A percentile compares a stretch with the other conserved stretches of the same genome.
Conservation (phyloP, 148 eudicot species). For the Hydrangea macrophylla region DNA sequence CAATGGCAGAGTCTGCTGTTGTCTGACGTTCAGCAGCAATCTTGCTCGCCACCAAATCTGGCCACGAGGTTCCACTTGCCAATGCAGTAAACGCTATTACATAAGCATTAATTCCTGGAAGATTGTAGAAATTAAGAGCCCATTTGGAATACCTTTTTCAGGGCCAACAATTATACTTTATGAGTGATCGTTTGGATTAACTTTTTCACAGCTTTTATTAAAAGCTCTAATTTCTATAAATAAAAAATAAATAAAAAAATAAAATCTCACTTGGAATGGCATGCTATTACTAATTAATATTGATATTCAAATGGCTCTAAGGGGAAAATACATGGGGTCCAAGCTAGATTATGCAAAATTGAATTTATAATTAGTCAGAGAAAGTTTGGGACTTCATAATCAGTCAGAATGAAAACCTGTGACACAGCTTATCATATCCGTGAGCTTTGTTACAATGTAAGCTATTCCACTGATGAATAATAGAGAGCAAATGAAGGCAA, state of each 20-base stretch:
- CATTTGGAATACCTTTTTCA: too few relatives aligned
- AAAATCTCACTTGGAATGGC: too few relatives aligned
- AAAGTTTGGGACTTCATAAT: background rate
- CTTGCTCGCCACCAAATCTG: slow-evolving; percentile 93
- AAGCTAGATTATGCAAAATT: background rate
- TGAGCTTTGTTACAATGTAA: slow-evolving; percentile 66
- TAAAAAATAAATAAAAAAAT: too few relatives aligned
- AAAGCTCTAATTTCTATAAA: too few relatives aligned
- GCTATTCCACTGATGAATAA: slow-evolving; percentile 79
- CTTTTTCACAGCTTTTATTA: too few relatives aligned
- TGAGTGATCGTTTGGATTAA: too few relatives aligned
- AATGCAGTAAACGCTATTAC: slow-evolving; percentile 87
- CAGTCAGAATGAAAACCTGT: slow-evolving; percentile 49
- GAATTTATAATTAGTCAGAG: background rate
- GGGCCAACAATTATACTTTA: too few relatives aligned
- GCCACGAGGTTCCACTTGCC: slow-evolving; percentile 96
- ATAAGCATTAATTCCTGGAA: slow-evolving; percentile 70
- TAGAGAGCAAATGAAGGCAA: slow-evolving; percentile 77
- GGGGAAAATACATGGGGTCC: background rate
- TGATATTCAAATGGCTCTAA: background rate
- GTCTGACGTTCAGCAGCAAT: slow-evolving; percentile 88
- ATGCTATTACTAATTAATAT: too few relatives aligned
- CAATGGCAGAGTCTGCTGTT: slow-evolving; percentile 96
- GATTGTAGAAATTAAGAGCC: too few relatives aligned
- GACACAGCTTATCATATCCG: slow-evolving; percentile 82